Conservation (phyloP, 176 grass and related monocot genomes). For the Zizania latifolia region DNA sequence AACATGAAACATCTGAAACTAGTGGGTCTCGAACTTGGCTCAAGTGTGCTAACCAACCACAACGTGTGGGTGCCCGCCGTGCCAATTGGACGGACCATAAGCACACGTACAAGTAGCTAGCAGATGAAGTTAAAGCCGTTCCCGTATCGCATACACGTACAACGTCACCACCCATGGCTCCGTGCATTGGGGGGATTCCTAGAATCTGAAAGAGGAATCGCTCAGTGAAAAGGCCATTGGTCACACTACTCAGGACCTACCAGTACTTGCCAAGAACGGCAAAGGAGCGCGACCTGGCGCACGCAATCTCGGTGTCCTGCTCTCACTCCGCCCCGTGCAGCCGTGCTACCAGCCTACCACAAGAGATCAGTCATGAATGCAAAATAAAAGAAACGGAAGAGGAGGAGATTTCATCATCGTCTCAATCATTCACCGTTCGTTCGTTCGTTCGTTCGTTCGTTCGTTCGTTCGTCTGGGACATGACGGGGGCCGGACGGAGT, state of each 20-base stretch:
- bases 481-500: conserved; percentile 18
- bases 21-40: too few species aligned
- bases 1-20: too few species aligned
- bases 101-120: too few species aligned
- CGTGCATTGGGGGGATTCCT: background rate
- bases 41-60: too few species aligned
- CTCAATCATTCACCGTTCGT: conserved; percentile 39
- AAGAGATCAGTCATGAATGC: too few species aligned
- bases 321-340: too few species aligned
- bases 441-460: too few species aligned
- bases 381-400: background rate
- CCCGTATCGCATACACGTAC: background rate
- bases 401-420: conserved; percentile 6
- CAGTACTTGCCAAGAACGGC: background rate
- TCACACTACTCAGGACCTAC: background rate
- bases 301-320: background rate
- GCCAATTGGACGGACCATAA: background rate
- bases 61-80: too few species aligned
- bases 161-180: background rate
- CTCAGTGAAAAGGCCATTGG: background rate
- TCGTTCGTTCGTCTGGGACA: background rate
- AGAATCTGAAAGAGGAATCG: background rate
- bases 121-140: background rate
- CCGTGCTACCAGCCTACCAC: too few species aligned
- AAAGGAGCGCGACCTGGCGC: background rate